Evolutionary conservation across 176 grass and related monocot genomes (phyloP).

Genomic region (Stipa capillata): DNA sequence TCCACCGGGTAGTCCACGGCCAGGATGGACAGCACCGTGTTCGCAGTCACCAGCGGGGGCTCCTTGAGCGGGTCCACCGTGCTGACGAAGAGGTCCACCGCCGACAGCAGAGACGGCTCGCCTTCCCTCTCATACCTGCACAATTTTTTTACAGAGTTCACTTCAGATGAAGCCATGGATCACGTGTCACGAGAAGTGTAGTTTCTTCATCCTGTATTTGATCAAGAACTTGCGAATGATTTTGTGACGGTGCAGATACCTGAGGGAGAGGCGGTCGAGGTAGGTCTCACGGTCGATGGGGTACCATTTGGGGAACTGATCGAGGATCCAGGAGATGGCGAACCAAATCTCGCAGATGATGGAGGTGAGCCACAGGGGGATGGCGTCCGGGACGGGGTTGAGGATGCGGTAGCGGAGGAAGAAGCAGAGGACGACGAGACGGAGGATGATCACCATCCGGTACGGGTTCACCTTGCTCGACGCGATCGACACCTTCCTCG

Average conservation of each 20-base stretch:
- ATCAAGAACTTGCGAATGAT: too few relatives aligned
- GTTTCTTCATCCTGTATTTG: too few relatives aligned
- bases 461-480: conserved; percentile 98
- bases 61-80: conserved; percentile 98
- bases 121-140: conserved; percentile 87
- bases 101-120: conserved; percentile 67
- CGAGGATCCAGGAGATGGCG: conserved; percentile 93
- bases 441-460: conserved; percentile 84
- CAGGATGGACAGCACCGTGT: conserved; percentile 94
- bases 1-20: conserved; percentile 93
- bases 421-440: conserved; percentile 71
- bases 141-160: not conserved
- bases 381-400: conserved; percentile 74
- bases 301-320: conserved; percentile 99
- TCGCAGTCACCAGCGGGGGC: conserved; percentile 90
- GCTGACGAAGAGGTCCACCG: conserved; percentile 89
- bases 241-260: conserved; percentile 22
- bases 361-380: conserved; percentile 82
- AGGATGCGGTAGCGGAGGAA: conserved; percentile 86
- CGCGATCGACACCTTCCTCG: conserved; percentile 88
- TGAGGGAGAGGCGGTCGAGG: conserved; percentile 80
- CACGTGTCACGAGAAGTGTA: too few relatives aligned
- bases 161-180: too few relatives aligned
- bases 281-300: conserved; percentile 97
- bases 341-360: conserved; percentile 97